These are phyloP conservation scores for Golubevia sp. DNA, from an alignment of 1,284 basidiomycete genomes.

Conservation along the genomic window DNA sequence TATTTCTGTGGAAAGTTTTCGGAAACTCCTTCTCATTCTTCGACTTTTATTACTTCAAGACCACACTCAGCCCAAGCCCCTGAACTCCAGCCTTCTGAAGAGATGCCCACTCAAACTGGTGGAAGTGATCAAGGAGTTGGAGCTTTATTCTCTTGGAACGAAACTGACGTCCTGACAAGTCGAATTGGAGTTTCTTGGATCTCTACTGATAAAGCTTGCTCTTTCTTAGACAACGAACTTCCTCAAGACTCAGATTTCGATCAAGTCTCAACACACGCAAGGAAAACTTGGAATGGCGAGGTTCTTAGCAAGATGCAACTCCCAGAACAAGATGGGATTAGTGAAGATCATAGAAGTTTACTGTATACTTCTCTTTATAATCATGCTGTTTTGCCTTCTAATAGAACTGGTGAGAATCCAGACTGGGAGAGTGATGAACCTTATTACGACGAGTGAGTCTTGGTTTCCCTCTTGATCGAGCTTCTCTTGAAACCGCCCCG, in stretches of 20 bases:
- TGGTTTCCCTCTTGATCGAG: too few relatives aligned
- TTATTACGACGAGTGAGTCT: slow-evolving; percentile 1
- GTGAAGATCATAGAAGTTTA: slow-evolving; percentile 12
- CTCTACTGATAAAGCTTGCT: slow-evolving; percentile 21
- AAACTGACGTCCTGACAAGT: slow-evolving; percentile 4
- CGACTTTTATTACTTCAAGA: too few relatives aligned
- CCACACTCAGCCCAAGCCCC: too few relatives aligned
- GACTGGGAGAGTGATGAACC: slow-evolving; percentile 11
- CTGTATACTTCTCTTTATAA: slow-evolving; percentile 36
- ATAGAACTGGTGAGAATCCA: slow-evolving; percentile 28
- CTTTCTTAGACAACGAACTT: slow-evolving; percentile 17
- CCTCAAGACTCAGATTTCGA: slow-evolving; percentile 11
- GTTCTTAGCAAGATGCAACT: slow-evolving; percentile 10
- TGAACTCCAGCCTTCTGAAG: not conserved
- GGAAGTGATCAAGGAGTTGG: not conserved
- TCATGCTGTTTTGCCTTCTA: slow-evolving; percentile 23
- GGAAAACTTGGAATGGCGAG: slow-evolving; percentile 16
- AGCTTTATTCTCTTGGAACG: not conserved
- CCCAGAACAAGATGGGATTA: slow-evolving; percentile 10
- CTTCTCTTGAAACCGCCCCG: too few relatives aligned
- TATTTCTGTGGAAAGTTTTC: slow-evolving; percentile 6
- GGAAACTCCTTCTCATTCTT: too few relatives aligned
- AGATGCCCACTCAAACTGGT: too few relatives aligned
- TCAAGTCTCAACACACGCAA: not conserved
- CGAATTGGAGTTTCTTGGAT: slow-evolving; percentile 25